Evolutionary conservation across 805 yeast genomes (phyloP).

Genomic region (Zygosaccharomyces bisporus): DNA sequence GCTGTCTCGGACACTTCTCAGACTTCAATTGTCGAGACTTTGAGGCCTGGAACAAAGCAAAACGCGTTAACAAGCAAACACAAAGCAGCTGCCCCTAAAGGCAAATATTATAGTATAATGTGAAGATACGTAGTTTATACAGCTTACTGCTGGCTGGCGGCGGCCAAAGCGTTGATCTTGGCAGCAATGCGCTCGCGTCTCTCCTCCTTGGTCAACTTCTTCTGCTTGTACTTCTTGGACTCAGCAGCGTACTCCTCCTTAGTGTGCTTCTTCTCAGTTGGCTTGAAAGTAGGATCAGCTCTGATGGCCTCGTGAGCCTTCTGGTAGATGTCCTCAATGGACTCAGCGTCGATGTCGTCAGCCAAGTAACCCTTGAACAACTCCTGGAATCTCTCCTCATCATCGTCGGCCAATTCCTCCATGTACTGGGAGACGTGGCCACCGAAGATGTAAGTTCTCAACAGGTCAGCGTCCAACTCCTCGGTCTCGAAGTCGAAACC

Average conservation of each 20-base stretch:
- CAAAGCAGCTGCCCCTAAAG: neutral
- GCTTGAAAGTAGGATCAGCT: constrained; percentile 89
- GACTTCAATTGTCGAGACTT: neutral
- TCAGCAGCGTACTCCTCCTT: constrained; percentile 98
- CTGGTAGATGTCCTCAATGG: constrained; percentile 89
- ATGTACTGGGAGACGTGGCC: constrained; percentile 99
- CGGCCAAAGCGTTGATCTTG: constrained; percentile 89
- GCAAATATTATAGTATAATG: neutral
- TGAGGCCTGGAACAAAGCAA: too few relatives aligned
- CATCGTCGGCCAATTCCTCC: constrained; percentile 99
- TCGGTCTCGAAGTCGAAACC: constrained; percentile 99
- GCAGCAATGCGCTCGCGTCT: constrained; percentile 84
- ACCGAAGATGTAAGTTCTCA: constrained; percentile 99
- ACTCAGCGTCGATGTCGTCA: constrained; percentile 96
- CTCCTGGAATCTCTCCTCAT: constrained; percentile 98
- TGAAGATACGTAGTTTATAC: neutral
- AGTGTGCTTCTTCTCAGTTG: constrained; percentile 88
- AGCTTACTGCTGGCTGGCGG: constrained; percentile 10
- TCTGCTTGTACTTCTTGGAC: constrained; percentile 86
- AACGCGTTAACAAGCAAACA: neutral
- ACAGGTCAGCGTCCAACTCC: constrained; percentile 95
- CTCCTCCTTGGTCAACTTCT: constrained; percentile 87
- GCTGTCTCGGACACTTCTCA: too few relatives aligned
- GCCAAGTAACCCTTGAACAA: constrained; percentile 95
- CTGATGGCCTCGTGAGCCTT: constrained; percentile 95